Percentiles rank a stretch among this genome's conserved stretches.
Conservation (phyloP, 1,284 basidiomycete species). For the Pseudozyma sp. region DNA sequence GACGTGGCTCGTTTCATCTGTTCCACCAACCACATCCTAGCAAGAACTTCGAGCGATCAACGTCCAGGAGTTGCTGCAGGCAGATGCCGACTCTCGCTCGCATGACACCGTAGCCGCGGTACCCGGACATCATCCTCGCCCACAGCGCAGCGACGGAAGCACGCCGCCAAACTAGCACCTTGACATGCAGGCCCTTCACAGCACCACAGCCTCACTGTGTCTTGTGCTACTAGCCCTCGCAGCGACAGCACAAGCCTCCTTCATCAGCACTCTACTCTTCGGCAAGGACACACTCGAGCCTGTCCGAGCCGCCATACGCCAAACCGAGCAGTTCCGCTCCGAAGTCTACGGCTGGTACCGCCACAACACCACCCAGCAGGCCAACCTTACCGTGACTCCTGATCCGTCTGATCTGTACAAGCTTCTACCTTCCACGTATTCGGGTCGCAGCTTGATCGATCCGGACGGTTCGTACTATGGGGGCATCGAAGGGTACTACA, state of each 20-base stretch:
- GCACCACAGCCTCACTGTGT: not conserved
- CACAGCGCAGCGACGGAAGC: too few species aligned
- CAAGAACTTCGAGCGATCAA: too few species aligned
- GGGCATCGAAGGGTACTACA: constrained; percentile 44
- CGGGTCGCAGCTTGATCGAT: constrained; percentile 11
- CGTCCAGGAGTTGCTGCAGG: too few species aligned
- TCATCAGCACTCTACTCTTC: constrained; percentile 19
- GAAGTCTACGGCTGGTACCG: constrained; percentile 39
- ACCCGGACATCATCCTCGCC: too few species aligned
- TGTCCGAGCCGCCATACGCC: constrained; percentile 27
- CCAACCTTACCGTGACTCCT: constrained; percentile 35
- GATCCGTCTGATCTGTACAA: constrained; percentile 24
- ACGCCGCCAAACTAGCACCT: too few species aligned
- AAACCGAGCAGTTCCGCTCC: constrained; percentile 26
- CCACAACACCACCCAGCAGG: constrained; percentile 32
- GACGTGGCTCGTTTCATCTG: too few species aligned
- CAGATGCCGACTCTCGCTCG: too few species aligned
- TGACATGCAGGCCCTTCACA: not conserved
- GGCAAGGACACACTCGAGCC: constrained; percentile 37
- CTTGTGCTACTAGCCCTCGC: not conserved
- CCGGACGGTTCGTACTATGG: constrained; percentile 36
- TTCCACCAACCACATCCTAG: too few species aligned
- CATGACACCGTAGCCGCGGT: too few species aligned
- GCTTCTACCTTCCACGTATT: constrained; percentile 23
- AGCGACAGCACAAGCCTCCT: constrained; percentile 9